Percentiles rank a stretch among this genome's conserved stretches.
phyloP scores from a whole-genome alignment of 164 flowering plant species.

The Vitis riparia region DNA sequence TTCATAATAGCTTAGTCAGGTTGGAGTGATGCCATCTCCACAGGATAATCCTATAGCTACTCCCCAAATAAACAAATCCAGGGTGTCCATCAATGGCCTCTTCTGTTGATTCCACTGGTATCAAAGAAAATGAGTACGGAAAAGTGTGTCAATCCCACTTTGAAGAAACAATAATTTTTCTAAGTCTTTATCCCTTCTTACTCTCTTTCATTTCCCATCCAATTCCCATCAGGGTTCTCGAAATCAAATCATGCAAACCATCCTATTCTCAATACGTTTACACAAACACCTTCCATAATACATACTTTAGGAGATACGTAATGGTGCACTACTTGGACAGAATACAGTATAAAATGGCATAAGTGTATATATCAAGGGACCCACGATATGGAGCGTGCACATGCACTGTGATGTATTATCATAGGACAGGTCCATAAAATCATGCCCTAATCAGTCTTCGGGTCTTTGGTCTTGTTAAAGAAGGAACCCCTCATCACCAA shows the following conservation, averaged over 20 bases:
- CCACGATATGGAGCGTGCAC: conserved; percentile 11
- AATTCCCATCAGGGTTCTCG: too few relatives aligned
- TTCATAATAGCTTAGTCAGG: neutral
- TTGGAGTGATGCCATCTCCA: too few relatives aligned
- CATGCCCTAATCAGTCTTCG: neutral
- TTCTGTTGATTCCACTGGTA: too few relatives aligned
- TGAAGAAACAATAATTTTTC: neutral
- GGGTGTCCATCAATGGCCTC: too few relatives aligned
- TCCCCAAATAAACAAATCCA: too few relatives aligned
- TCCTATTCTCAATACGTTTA: neutral
- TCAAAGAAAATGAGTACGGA: too few relatives aligned
- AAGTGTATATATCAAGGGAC: neutral
- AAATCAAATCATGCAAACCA: too few relatives aligned
- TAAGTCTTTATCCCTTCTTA: neutral
- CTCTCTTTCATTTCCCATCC: neutral
- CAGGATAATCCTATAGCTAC: too few relatives aligned
- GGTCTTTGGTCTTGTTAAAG: neutral
- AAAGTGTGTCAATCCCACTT: too few relatives aligned
- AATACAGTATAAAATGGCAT: neutral
- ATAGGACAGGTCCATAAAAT: neutral
- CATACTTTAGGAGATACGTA: neutral
- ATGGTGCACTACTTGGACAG: neutral
- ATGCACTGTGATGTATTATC: conserved; percentile 11
- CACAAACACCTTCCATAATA: neutral
- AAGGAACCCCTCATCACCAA: neutral